phyloP scores from a whole-genome alignment of 2,329 filamentous ascomycete species.

The Ophiostoma perfectum region DNA sequence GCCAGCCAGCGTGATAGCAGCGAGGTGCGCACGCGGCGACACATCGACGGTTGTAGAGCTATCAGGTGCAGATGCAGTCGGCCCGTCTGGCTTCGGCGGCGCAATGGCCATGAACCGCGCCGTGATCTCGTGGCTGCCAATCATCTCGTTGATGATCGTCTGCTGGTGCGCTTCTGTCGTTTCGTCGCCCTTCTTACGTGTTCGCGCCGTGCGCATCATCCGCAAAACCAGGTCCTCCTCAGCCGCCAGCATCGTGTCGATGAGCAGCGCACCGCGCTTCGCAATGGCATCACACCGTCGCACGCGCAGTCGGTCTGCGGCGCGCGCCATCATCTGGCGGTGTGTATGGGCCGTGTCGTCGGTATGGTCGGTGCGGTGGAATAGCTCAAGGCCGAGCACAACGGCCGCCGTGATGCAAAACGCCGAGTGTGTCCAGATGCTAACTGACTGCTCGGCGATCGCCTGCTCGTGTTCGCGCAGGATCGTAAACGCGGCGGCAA shows the following conservation, averaged over 20 bases:
- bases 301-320: conserved; percentile 22
- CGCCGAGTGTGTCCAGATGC: conserved; percentile 30
- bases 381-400: conserved; percentile 27
- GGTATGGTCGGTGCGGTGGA: conserved; percentile 26
- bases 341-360: conserved; percentile 23
- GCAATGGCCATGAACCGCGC: not conserved
- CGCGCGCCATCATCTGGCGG: conserved; percentile 24
- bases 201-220: conserved; percentile 23
- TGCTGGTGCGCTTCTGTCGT: not conserved
- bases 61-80: not conserved
- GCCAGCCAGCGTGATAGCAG: not conserved
- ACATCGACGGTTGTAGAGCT: not conserved
- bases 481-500: conserved; percentile 33
- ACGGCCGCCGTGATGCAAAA: conserved; percentile 28
- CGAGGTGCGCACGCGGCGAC: not conserved
- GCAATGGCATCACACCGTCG: conserved; percentile 14
- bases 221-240: conserved; percentile 27
- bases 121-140: not conserved
- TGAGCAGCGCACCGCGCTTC: conserved; percentile 24
- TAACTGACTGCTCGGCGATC: conserved; percentile 20
- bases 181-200: conserved; percentile 4
- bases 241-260: conserved; percentile 25
- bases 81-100: not conserved
- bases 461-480: conserved; percentile 28
- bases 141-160: not conserved